Base-by-base conservation (phyloP, 305 asterid genomes). In the Fraxinus sp. region DNA sequence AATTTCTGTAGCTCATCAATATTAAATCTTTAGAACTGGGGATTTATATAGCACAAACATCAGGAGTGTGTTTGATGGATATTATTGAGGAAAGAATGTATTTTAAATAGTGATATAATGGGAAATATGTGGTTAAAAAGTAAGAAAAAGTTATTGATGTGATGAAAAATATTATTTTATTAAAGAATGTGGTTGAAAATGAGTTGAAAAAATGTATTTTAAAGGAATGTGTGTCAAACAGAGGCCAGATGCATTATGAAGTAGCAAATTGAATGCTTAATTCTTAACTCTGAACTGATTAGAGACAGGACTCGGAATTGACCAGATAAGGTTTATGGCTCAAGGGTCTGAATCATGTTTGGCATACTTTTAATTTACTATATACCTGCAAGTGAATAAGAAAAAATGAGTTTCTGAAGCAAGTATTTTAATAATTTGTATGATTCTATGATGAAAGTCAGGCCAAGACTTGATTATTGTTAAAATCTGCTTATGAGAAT, bases 401-500 rank as follows among this genome's bases (percentile, higher is more conserved):
- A 35, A 33, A 35, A n/a, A 30, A 16, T n/a, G 49, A 16, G 49
- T 72, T 16, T n/a, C 26, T 33, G 49, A 72, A 72, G 49, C 26
- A 32, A 72, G 18, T 72, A 20, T 33, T 32, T 70, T 72, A 33
- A 33, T 72, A 72, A 33, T 35, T 28, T 24, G 37, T 68, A 13
- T 11, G 33, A 28, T 68, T 5, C 20, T 68, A 68, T 4, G 18
- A 68, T 46, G 20, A 32, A 41, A 26, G 8, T 84, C 36, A 44
- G 37, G 74, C 66, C 5, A 22, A 81, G 73, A 59, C 75, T 41
- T 44, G 79, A 28, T 78, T 75, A 30, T 79, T 36, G 66, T 52
- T 37, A 55, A 79, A 49, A 76, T 52, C 70, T 77, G 71, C 6
- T 22, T 20, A 59, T 8, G 18, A 22, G 44, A 39, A 52, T 77